These are phyloP conservation scores for Coccomyxa sp. DNA, from an alignment of 139 green algal genomes.

Conservation along the genomic window DNA sequence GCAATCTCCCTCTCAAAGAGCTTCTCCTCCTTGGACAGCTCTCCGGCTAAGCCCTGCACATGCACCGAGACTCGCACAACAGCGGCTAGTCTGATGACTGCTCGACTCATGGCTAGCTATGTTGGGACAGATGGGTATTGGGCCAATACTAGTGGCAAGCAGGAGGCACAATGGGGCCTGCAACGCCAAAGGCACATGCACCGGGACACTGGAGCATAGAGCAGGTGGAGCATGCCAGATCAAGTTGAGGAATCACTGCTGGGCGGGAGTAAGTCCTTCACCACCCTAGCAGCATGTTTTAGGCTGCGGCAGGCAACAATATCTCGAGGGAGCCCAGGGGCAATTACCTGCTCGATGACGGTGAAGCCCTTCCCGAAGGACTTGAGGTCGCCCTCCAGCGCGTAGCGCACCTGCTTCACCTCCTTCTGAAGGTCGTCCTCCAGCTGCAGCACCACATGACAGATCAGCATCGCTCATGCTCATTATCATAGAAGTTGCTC, in stretches of 20 bases:
- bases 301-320: too few species aligned
- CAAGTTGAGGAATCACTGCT: too few species aligned
- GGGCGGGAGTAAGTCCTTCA: too few species aligned
- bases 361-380: constrained; percentile 72
- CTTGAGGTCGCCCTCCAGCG: constrained; percentile 35
- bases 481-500: neutral
- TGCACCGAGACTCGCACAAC: neutral
- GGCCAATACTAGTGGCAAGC: neutral
- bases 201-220: neutral
- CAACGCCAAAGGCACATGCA: neutral
- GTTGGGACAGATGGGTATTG: neutral
- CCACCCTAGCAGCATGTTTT: too few species aligned
- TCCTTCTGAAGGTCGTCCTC: constrained; percentile 1
- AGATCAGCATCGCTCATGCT: neutral
- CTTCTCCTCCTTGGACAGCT: constrained; percentile 12
- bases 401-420: constrained; percentile 17
- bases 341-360: constrained; percentile 34
- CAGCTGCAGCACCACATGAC: neutral
- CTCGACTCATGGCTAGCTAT: neutral
- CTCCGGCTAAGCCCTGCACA: neutral
- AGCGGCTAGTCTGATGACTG: neutral
- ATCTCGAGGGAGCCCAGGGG: too few species aligned
- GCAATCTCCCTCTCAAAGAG: constrained; percentile 15
- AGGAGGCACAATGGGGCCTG: neutral
- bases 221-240: neutral